phyloP scores from a whole-genome alignment of 2,329 filamentous ascomycete species.

The Diaporthe sp. region DNA sequence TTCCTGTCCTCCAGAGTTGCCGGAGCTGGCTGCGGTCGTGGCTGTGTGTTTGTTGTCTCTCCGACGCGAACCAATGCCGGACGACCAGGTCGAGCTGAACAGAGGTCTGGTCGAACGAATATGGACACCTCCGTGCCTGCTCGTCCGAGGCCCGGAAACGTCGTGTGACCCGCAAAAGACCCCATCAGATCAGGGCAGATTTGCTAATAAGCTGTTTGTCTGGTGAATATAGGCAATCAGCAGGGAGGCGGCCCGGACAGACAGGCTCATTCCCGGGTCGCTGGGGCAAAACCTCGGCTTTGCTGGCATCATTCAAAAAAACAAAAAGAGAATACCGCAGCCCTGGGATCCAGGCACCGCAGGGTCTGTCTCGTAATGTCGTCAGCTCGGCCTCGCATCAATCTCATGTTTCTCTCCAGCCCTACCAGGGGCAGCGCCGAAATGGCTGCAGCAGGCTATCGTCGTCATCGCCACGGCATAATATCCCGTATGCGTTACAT shows the following conservation, averaged over 20 bases:
- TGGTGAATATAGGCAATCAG: neutral
- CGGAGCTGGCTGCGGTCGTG: conserved; percentile 2
- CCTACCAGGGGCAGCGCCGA: conserved; percentile 12
- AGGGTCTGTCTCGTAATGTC: conserved; percentile 10
- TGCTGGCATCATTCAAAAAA: neutral
- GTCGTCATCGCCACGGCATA: conserved; percentile 19
- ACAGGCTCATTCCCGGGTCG: conserved; percentile 10
- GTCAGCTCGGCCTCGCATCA: conserved; percentile 8
- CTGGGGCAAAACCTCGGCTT: conserved; percentile 1
- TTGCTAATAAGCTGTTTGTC: neutral
- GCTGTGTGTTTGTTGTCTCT: neutral
- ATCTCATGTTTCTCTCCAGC: conserved; percentile 14
- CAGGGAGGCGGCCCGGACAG: neutral
- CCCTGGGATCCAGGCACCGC: conserved; percentile 10
- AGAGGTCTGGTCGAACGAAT: neutral
- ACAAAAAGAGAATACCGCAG: neutral
- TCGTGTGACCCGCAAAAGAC: neutral
- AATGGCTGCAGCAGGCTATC: neutral
- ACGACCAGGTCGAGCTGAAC: neutral
- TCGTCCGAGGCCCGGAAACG: neutral
- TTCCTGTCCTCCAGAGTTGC: neutral
- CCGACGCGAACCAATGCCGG: neutral
- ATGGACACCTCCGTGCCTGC: neutral
- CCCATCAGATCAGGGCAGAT: conserved; percentile 1
- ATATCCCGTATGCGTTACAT: neutral